Percentiles rank a stretch among this genome's conserved stretches.
Conservation (phyloP, 179 eudicot genomes). For the Beta macrorhiza region DNA sequence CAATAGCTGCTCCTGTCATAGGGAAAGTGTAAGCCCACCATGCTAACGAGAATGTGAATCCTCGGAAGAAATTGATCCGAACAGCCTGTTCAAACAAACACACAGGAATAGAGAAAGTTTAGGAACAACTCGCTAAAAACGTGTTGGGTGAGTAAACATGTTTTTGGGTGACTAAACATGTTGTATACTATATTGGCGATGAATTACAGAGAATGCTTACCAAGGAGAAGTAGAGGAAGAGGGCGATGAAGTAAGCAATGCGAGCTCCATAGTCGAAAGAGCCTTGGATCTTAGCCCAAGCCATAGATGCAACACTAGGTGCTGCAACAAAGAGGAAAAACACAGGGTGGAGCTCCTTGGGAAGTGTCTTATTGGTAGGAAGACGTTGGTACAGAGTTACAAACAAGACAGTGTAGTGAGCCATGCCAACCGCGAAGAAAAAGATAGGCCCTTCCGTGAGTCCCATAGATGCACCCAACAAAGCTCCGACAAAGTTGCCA, state of each 20-base stretch:
- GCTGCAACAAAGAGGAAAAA: constrained; percentile 93
- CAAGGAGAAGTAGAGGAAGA: constrained; percentile 91
- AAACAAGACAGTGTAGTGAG: constrained; percentile 79
- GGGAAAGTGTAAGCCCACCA: constrained; percentile 99
- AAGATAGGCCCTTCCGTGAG: constrained; percentile 86
- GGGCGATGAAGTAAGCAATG: constrained; percentile 73
- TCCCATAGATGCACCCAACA: constrained; percentile 85
- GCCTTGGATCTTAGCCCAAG: constrained; percentile 85
- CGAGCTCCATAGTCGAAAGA: constrained; percentile 71
- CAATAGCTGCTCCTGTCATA: constrained; percentile 87
- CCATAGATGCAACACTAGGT: constrained; percentile 94
- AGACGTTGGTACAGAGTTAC: constrained; percentile 88
- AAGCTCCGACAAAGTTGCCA: constrained; percentile 86
- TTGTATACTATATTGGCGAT: no score
- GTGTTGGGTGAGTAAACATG: no score
- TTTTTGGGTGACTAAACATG: no score
- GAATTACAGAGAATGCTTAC: constrained; percentile 32
- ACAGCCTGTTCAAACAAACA: constrained; percentile 49
- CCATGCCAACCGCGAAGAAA: constrained; percentile 85
- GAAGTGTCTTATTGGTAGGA: constrained; percentile 89
- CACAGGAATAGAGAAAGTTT: not conserved
- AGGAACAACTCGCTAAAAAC: not conserved
- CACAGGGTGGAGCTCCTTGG: constrained; percentile 92
- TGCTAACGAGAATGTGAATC: constrained; percentile 86
- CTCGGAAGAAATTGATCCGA: constrained; percentile 84